These are phyloP conservation scores for Madurella fahalii DNA, from an alignment of 2,329 filamentous ascomycete genomes.

Conservation along the genomic window DNA sequence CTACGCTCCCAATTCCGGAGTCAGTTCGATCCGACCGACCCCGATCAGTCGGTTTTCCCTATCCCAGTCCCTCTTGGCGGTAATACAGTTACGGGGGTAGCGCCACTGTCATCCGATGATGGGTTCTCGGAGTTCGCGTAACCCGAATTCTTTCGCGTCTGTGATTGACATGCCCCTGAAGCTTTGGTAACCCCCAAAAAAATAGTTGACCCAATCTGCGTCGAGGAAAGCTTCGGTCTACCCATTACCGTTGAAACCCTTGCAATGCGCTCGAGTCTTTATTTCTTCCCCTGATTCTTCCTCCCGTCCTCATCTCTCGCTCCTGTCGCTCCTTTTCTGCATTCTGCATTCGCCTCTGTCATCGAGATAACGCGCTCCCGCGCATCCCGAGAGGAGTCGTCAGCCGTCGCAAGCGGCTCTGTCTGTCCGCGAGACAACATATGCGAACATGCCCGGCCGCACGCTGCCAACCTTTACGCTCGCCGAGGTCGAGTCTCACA, in stretches of 20 bases:
- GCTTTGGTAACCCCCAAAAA: slow-evolving; percentile 2
- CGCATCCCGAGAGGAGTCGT: background rate
- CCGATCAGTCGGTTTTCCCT: slow-evolving; percentile 3
- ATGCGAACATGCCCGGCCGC: slow-evolving; percentile 64
- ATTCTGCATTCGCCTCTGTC: background rate
- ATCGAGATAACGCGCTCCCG: background rate
- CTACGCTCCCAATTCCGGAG: background rate
- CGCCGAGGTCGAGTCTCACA: slow-evolving; percentile 78
- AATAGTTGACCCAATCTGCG: slow-evolving; percentile 15
- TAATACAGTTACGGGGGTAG: slow-evolving; percentile 11
- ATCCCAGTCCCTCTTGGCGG: slow-evolving; percentile 2
- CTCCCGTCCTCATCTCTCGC: background rate
- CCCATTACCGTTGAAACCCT: background rate
- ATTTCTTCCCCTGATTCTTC: background rate
- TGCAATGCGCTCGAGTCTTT: background rate
- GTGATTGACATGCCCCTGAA: slow-evolving; percentile 19
- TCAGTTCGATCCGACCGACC: slow-evolving; percentile 1
- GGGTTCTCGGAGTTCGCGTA: background rate
- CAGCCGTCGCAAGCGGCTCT: slow-evolving; percentile 4
- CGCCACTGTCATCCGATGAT: slow-evolving; percentile 21
- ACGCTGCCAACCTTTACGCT: slow-evolving; percentile 79
- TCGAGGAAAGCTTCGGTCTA: background rate
- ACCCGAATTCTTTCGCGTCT: slow-evolving; percentile 11
- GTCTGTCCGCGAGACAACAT: slow-evolving; percentile 11
- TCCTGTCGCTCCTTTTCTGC: background rate